phyloP scores from a whole-genome alignment of 306 rosid genomes.

The Adenanthera pavonina region DNA sequence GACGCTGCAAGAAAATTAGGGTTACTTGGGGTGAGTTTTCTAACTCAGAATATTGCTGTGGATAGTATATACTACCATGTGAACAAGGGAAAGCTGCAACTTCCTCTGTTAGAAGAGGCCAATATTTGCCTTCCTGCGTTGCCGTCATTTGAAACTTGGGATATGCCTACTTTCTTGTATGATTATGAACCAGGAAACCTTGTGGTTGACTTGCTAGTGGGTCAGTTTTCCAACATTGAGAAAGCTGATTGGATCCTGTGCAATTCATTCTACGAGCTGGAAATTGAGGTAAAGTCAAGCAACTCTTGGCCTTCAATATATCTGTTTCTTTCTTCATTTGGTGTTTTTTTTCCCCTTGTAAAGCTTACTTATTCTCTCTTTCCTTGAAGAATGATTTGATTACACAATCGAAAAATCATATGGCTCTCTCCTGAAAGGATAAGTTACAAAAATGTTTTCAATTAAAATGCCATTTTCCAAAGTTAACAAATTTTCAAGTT shows the following conservation, averaged over 20 bases:
- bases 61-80: constrained; percentile 8
- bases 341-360: no score
- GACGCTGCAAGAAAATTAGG: neutral
- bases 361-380: no score
- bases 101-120: neutral
- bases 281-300: neutral
- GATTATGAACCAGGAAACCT: neutral
- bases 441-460: no score
- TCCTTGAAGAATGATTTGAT: no score
- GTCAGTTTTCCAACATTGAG: constrained; percentile 3
- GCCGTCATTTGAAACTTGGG: neutral
- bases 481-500: no score
- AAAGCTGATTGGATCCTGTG: constrained; percentile 10
- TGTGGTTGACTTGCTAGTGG: neutral
- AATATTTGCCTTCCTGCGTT: neutral
- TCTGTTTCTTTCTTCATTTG: no score
- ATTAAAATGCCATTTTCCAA: no score
- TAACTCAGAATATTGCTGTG: neutral
- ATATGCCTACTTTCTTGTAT: neutral
- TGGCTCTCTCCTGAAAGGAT: neutral
- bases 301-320: neutral
- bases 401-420: neutral
- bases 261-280: neutral
- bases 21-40: neutral
- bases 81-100: neutral